Conservation (phyloP, 306 rosid genomes). For the Albizia julibrissin region DNA sequence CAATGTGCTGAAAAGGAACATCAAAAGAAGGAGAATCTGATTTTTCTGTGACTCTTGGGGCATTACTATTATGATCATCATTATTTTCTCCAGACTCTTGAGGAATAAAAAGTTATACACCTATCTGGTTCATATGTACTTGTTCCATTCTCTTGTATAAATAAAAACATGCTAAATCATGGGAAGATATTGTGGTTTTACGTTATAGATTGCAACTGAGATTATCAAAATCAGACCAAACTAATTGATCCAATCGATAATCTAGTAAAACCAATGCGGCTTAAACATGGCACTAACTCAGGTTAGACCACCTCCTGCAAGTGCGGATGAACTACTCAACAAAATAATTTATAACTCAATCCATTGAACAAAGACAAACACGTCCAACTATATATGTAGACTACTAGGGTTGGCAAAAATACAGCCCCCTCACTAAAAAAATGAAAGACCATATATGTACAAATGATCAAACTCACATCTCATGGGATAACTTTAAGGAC, state of each 20-base stretch:
- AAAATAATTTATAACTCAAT: not conserved
- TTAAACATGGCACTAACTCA: not conserved
- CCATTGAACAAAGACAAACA: conserved; percentile 18
- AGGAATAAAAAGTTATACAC: not conserved
- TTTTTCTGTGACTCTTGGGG: conserved; percentile 8
- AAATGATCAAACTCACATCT: conserved; percentile 29
- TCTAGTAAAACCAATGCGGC: too few species aligned
- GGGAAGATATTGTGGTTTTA: not conserved
- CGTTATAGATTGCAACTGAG: not conserved
- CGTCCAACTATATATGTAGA: not conserved
- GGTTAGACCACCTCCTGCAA: not conserved
- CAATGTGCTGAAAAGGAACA: conserved; percentile 53
- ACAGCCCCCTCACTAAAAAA: conserved; percentile 40
- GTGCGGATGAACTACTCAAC: not conserved
- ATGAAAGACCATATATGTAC: conserved; percentile 24
- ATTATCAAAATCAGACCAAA: not conserved
- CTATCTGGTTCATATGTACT: not conserved
- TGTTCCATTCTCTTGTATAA: not conserved
- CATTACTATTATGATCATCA: not conserved
- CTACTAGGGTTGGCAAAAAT: conserved; percentile 34
- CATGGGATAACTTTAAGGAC: not conserved
- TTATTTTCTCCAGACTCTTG: not conserved
- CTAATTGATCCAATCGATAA: not conserved
- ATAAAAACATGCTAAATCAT: conserved; percentile 4
- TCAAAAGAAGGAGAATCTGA: conserved; percentile 47